Conservation (phyloP, 208 protist species). For the Paratrypanosoma confusum region DNA sequence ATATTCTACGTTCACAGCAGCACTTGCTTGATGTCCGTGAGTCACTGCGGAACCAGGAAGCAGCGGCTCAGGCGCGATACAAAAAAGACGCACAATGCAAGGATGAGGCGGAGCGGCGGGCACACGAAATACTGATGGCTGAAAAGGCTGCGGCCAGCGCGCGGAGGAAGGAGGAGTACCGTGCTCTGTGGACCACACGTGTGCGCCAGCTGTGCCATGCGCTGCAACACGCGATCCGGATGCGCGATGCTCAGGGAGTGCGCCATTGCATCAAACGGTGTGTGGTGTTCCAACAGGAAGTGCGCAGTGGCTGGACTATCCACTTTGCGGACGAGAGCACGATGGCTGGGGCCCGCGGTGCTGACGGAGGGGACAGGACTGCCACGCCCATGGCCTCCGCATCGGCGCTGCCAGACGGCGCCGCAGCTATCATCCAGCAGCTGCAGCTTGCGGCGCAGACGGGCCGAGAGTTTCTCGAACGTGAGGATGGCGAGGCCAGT, state of each 20-base stretch:
- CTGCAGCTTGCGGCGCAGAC: background rate
- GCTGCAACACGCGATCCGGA: constrained; percentile 11
- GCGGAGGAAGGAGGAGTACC: constrained; percentile 9
- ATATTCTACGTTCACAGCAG: constrained; percentile 10
- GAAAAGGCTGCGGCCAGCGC: constrained; percentile 5
- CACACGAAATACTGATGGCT: constrained; percentile 4
- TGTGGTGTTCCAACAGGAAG: constrained; percentile 16
- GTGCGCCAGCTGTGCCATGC: constrained; percentile 3
- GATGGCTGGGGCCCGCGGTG: background rate
- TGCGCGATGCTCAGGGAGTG: background rate
- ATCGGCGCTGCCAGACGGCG: too few relatives aligned
- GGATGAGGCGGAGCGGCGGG: constrained; percentile 3
- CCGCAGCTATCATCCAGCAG: background rate
- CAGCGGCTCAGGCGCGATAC: constrained; percentile 3
- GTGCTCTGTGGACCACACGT: constrained; percentile 10
- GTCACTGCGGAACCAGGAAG: constrained; percentile 5
- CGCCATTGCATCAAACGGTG: constrained; percentile 4
- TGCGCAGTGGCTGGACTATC: too few relatives aligned
- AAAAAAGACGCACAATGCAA: constrained; percentile 7
- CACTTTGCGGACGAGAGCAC: too few relatives aligned
- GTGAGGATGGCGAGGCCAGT: background rate
- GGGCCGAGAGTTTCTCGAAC: background rate
- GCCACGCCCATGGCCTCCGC: too few relatives aligned
- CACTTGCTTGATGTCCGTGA: constrained; percentile 8
- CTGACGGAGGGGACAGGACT: too few relatives aligned